These are phyloP conservation scores for Pestalotiopsis sp. DNA, from an alignment of 2,329 filamentous ascomycete species.

Conservation along the genomic window DNA sequence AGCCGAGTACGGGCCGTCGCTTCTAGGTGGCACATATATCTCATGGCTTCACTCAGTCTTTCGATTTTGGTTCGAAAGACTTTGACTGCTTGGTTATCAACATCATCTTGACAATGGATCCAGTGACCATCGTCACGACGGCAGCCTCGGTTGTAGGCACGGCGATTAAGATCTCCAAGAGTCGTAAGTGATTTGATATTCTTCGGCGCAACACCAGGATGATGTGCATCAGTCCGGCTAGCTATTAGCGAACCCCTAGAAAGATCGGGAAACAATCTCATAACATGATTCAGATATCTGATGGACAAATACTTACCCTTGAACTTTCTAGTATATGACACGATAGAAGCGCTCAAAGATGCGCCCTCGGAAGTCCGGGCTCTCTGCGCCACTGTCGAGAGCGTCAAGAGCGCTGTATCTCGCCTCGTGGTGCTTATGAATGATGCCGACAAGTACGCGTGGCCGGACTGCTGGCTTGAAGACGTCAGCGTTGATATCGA, in stretches of 20 bases:
- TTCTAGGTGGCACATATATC: neutral
- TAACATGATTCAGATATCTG: no score
- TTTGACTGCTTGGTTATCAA: neutral
- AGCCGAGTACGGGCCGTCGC: neutral
- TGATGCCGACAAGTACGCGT: neutral
- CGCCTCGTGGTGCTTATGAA: conserved; percentile 4
- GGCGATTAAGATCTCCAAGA: conserved; percentile 9
- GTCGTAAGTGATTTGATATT: neutral
- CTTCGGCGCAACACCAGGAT: no score
- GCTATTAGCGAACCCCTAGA: no score
- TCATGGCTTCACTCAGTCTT: neutral
- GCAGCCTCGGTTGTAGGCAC: conserved; percentile 5
- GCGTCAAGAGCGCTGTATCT: conserved; percentile 3
- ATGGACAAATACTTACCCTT: neutral
- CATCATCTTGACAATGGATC: neutral
- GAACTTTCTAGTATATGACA: neutral
- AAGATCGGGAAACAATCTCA: no score
- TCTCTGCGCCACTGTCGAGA: conserved; percentile 7
- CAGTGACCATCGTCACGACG: neutral
- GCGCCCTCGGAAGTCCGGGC: neutral
- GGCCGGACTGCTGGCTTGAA: conserved; percentile 4
- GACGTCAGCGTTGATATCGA: conserved; percentile 1
- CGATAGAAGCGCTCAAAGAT: conserved; percentile 3
- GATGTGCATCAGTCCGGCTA: no score
- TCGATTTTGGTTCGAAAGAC: neutral